Percentiles rank a stretch among this genome's conserved stretches.
These are phyloP conservation scores for Prunus dulcis DNA, from an alignment of 306 rosid genomes.

Conservation along the genomic window DNA sequence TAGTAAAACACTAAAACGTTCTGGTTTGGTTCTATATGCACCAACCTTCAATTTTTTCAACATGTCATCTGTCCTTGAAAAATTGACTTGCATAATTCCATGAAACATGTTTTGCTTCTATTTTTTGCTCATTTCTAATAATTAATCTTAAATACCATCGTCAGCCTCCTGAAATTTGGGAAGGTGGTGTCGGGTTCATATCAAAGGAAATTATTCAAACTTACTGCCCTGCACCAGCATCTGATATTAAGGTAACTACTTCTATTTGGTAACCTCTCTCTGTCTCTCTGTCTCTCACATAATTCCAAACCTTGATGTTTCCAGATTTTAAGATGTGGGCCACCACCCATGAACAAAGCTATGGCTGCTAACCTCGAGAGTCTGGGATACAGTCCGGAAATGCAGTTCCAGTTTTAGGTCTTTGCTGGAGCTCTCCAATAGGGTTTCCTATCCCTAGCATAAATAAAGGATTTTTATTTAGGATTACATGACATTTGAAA, in stretches of 20 bases:
- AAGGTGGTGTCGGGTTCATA: conserved; percentile 52
- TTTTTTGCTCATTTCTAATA: not conserved
- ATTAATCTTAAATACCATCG: conserved; percentile 1
- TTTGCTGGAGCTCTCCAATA: not conserved
- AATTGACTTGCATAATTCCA: not conserved
- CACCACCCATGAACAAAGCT: conserved; percentile 58
- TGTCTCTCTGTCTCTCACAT: not conserved
- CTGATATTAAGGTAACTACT: conserved; percentile 38
- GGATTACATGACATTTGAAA: not conserved
- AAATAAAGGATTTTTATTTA: not conserved
- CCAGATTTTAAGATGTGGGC: conserved; percentile 53
- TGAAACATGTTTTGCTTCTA: not conserved
- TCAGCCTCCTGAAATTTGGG: conserved; percentile 55
- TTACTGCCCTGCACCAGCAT: conserved; percentile 47
- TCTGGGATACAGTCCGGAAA: conserved; percentile 37
- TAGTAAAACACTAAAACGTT: not conserved
- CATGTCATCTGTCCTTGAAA: not conserved
- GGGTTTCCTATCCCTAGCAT: not conserved
- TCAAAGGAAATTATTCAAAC: conserved; percentile 45
- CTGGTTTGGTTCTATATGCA: not conserved
- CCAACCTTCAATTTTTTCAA: not conserved
- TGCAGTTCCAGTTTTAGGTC: conserved; percentile 52
- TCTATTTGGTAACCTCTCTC: not conserved
- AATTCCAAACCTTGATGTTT: not conserved
- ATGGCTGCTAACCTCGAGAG: conserved; percentile 40